Evolutionary conservation across 192 early-diverging fungal species (phyloP), one percentile per base, ranked within the genome.

Genomic region (Borealophlyctis nickersoniae): DNA sequence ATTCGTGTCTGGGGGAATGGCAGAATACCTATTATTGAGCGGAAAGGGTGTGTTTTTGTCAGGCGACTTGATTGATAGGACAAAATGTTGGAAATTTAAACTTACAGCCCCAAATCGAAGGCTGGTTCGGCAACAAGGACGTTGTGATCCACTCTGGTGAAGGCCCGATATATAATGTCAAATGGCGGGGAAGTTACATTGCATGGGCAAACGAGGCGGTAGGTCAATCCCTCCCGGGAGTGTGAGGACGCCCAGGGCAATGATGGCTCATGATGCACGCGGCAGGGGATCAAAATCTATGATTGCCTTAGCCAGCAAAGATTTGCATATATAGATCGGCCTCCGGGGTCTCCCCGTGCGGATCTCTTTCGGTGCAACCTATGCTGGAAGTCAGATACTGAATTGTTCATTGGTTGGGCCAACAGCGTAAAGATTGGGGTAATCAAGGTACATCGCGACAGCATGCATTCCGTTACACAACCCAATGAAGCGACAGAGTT

Each of bases 151-250:
- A 90, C 58, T 89, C 89, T 3, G 93, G 93, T 36, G 89, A 94
- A 49, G 97, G 97, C 0, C 88, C 91, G 2, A 89, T 99, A 36
- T 91, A 88, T 69, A 79, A 85, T 14, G 85, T 94, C 39, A 82
- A 87, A 66, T 99, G 97, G 97, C 73, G 86, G 32, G 84, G 75
- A 3, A 83, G 80, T 27, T 82, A 90, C 63, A 90, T 98, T 67
- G 95, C 94, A 0, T 99, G 95, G 94, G 92, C 94, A 1, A 94
- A 92, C 69, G 95, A 98, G 62, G 80, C 87, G 22, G 77, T 85
- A 73, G 59, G 55, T 45, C 24, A 30, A 19, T 36, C 23, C 14
- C 2, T 36, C 22, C 3, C 30, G 23, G 4, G 58, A 60, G n/a
- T 62, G 2, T 63, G 26, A 26, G 23, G 58, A n/a, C n/a, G n/a